These are phyloP conservation scores for Paxillus involutus DNA, from an alignment of 768 basidiomycete genomes.

Conservation along the genomic window DNA sequence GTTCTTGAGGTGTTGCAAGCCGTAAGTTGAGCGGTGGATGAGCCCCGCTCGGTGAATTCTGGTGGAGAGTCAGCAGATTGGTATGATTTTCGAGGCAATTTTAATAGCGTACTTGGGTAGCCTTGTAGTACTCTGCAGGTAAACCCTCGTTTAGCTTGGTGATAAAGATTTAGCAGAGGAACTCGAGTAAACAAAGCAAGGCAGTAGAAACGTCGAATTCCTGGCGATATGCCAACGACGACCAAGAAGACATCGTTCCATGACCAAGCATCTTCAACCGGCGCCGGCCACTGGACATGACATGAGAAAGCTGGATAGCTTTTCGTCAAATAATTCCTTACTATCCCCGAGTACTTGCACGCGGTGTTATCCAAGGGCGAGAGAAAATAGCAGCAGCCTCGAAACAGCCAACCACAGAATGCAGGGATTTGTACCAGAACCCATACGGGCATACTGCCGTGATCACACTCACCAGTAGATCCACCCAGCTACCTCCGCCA, in stretches of 20 bases:
- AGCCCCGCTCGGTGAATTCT: conserved; percentile 64
- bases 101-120: conserved; percentile 56
- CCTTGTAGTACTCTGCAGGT: conserved; percentile 64
- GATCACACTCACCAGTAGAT: conserved; percentile 28
- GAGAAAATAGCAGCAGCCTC: not conserved
- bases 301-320: not conserved
- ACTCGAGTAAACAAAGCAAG: not conserved
- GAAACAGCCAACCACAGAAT: not conserved
- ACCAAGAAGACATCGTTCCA: too few species aligned
- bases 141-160: conserved; percentile 54
- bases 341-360: too few species aligned
- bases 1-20: conserved; percentile 67
- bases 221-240: not conserved
- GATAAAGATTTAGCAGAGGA: conserved; percentile 11
- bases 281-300: not conserved
- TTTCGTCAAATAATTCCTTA: too few species aligned
- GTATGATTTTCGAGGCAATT: not conserved
- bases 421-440: too few species aligned
- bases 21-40: conserved; percentile 74
- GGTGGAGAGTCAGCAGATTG: not conserved
- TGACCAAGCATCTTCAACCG: too few species aligned
- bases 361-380: not conserved
- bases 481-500: conserved; percentile 24
- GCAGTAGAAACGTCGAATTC: not conserved
- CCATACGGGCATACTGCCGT: not conserved